These are phyloP conservation scores for Colletotrichum lupini DNA, from an alignment of 2,329 filamentous ascomycete genomes.

Conservation along the genomic window DNA sequence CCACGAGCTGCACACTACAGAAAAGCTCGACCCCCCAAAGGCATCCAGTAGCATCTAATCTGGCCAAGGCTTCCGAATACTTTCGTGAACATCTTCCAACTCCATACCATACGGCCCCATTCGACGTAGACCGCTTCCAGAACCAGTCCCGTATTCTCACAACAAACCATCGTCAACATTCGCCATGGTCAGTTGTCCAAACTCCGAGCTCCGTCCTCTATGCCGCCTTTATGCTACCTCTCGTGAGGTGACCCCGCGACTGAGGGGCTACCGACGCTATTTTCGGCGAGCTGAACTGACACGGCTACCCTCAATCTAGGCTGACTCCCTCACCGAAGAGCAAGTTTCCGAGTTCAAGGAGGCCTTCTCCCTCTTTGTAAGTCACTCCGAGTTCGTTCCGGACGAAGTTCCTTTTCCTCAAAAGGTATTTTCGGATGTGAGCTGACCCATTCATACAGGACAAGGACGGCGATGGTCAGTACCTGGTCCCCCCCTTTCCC, in stretches of 20 bases:
- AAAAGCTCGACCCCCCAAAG: slow-evolving; percentile 36
- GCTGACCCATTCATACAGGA: slow-evolving; percentile 66
- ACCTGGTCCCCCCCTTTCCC: slow-evolving; percentile 7
- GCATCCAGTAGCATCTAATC: slow-evolving; percentile 17
- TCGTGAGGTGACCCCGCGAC: slow-evolving; percentile 28
- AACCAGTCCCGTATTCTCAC: not conserved
- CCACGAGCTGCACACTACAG: slow-evolving; percentile 36
- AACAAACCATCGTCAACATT: not conserved
- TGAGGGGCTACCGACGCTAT: slow-evolving; percentile 28
- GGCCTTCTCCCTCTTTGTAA: slow-evolving; percentile 99
- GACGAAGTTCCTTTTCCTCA: not conserved
- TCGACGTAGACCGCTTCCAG: not conserved
- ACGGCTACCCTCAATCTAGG: slow-evolving; percentile 62
- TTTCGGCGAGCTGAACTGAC: slow-evolving; percentile 28
- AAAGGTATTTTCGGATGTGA: slow-evolving; percentile 31
- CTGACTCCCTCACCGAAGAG: slow-evolving; percentile 98
- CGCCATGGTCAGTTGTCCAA: slow-evolving; percentile 24
- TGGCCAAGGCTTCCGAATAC: slow-evolving; percentile 31
- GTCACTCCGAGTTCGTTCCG: slow-evolving; percentile 49
- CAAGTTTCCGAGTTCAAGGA: slow-evolving; percentile 99
- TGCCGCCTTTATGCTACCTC: not conserved
- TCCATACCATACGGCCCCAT: not conserved
- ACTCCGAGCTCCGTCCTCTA: not conserved
- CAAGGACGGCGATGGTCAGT: slow-evolving; percentile 92
- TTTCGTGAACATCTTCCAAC: slow-evolving; percentile 24